Base-by-base conservation (phyloP, 2,329 filamentous ascomycete species). In the Aspergillus eucalypticola region DNA sequence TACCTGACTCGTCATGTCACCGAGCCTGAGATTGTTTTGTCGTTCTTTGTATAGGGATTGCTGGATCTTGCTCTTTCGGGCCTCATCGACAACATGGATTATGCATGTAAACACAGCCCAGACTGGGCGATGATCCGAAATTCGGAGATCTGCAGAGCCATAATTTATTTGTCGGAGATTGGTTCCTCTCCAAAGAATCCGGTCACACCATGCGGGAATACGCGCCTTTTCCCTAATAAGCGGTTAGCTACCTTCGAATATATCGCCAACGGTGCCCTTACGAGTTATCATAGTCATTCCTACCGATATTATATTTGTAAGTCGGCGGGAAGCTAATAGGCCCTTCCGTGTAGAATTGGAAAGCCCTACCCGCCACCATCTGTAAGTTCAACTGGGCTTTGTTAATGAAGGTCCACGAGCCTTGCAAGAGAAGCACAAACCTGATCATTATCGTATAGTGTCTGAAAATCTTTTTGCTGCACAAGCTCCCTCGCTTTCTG, bases 181-280 rank as follows among this genome's bases (percentile, higher is more conserved):
- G 61, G 85, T 81, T 7, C 95, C 95, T 78, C 93, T 96, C 60
- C 91, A 89, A 8, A 99, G 79, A 49, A 99, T 90, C 39, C 95
- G 90, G 76, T 99, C 95, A 62, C 93, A 97, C 95, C 95, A 99
- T 0, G 95, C 95, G 2, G 95, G 95, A 63, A 98, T 97, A 15
- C 95, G 88, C 57, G 89, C 88, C 75, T 99, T 99, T 71, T 98
- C 94, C 52, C 88, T 90, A 54, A 54, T 13, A n/a, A 64, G 38
- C 7, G 19, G 7, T 83, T 60, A 81, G 75, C 55, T 53, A 41
- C 23, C 21, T 29, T 11, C 44, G 50, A 44, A 21, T 38, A 38
- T 41, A 39, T 3, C 44, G 3, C 19, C 3, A 52, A 46, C 2
- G 27, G n/a, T 25, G 15, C 8, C 46, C 87, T 78, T 81, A 91